Conservation (phyloP, 1,139 yeast genomes). For the Magnusiomyces magnusii region DNA sequence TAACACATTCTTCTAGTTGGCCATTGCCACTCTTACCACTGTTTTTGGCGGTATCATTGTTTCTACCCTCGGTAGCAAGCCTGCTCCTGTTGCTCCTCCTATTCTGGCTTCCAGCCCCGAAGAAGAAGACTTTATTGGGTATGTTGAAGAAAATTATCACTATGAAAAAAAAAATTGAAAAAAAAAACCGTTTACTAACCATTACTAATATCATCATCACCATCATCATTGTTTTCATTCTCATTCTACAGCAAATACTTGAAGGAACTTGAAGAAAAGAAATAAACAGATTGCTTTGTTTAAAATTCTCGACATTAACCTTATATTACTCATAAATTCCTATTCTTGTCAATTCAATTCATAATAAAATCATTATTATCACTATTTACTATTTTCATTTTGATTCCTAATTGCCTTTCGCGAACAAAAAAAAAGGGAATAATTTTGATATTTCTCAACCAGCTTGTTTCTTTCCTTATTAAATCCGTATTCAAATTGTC, state of each 20-base stretch:
- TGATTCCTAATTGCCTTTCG: too few relatives aligned
- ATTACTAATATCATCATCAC: background rate
- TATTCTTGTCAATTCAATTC: background rate
- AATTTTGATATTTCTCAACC: too few relatives aligned
- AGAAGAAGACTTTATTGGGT: slow-evolving; percentile 70
- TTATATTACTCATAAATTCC: background rate
- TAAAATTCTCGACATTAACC: background rate
- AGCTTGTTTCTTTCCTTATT: too few relatives aligned
- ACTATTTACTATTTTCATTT: background rate
- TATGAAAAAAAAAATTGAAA: too few relatives aligned
- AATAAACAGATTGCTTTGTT: slow-evolving; percentile 7
- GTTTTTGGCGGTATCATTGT: slow-evolving; percentile 28
- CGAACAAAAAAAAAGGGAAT: too few relatives aligned
- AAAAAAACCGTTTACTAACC: background rate
- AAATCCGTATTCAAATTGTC: too few relatives aligned
- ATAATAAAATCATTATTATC: background rate
- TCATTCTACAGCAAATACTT: slow-evolving; percentile 12
- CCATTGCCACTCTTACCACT: slow-evolving; percentile 33
- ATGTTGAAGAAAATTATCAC: slow-evolving; percentile 18
- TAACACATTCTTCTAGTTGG: slow-evolving; percentile 22
- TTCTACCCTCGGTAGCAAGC: slow-evolving; percentile 31
- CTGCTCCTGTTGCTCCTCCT: slow-evolving; percentile 54
- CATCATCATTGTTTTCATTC: background rate
- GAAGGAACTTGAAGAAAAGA: slow-evolving; percentile 16
- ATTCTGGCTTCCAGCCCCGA: slow-evolving; percentile 76